These are phyloP conservation scores for Geosmithia putterillii DNA, from an alignment of 2,329 filamentous ascomycete genomes.

Conservation along the genomic window DNA sequence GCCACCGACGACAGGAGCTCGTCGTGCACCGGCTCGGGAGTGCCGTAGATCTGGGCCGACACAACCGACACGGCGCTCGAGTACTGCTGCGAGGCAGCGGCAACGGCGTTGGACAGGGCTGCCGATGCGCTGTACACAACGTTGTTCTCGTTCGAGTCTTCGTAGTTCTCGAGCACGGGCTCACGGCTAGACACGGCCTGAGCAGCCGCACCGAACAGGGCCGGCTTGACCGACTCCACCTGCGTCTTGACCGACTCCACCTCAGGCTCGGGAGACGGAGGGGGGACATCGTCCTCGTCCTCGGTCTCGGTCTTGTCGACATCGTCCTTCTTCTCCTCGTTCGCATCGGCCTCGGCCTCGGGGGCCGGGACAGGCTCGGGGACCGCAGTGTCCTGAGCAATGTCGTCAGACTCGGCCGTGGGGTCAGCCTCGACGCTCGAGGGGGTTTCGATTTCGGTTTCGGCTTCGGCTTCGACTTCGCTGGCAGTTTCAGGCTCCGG, in stretches of 20 bases:
- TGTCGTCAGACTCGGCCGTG: slow-evolving; percentile 1
- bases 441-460: background rate
- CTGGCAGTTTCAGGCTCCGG: background rate
- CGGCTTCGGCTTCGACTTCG: slow-evolving; percentile 1
- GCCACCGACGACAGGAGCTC: slow-evolving; percentile 58
- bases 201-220: slow-evolving; percentile 37
- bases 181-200: slow-evolving; percentile 33
- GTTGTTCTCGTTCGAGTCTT: slow-evolving; percentile 21
- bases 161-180: slow-evolving; percentile 37
- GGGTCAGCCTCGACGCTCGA: slow-evolving; percentile 5
- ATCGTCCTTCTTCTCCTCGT: slow-evolving; percentile 2
- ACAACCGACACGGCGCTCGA: slow-evolving; percentile 54
- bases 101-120: slow-evolving; percentile 53
- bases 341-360: slow-evolving; percentile 1
- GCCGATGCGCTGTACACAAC: slow-evolving; percentile 34
- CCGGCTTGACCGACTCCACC: slow-evolving; percentile 26
- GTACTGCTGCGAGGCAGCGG: slow-evolving; percentile 55
- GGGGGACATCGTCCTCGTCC: slow-evolving; percentile 13
- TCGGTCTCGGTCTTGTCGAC: slow-evolving; percentile 11
- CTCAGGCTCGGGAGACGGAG: background rate
- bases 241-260: slow-evolving; percentile 10
- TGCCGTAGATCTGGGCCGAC: slow-evolving; percentile 55
- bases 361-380: slow-evolving; percentile 1
- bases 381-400: slow-evolving; percentile 5
- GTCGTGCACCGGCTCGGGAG: slow-evolving; percentile 56